Evolutionary conservation across 169 alveolate genomes (phyloP), one percentile per base, ranked within the genome.

Genomic region (Plasmodium gaboni): DNA sequence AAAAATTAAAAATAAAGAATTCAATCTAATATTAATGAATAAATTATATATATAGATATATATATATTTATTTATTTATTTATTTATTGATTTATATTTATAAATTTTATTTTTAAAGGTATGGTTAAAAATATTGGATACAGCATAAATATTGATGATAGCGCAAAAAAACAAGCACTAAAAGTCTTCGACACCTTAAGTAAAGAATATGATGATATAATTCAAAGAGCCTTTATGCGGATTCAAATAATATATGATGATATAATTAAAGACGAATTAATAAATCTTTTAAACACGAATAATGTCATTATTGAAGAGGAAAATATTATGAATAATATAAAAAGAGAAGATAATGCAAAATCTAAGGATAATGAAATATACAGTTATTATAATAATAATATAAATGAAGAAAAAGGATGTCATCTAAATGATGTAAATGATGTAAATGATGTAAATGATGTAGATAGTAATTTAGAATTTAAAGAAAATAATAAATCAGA

Each of bases 131-230:
- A 55, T 70, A 89, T 86, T 93, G 96, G 93, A 22, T 95, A 92
- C 73, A 93, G 96, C 69, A 92, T 94, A 17, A 92, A 95, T 44
- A 83, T 95, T 60, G 94, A 93, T 48, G 96, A 95, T 48, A 93
- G 96, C 24, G 93, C 97, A 6, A 95, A 95, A 73, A 95, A 94
- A 44, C 97, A 95, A 73, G 96, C 97, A 24, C 87, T 95, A 51
- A 95, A 95, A 88, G 97, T 96, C 24, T 85, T 94, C 55, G 95
- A 93, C 17, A 71, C 91, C 44, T 90, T 95, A 87, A 93, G 94
- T 87, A 88, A 93, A 67, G 94, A 90, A 60, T 93, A 93, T 74
- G 96, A 96, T 13, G 88, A 95, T 17, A 94, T 92, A 10, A 95
- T 95, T n/a, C 95, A 93, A 55, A 78, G 97, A 60, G 92, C 96